Evolutionary conservation across 2,329 filamentous ascomycete genomes (phyloP).

Genomic region (Trichoderma sp.): DNA sequence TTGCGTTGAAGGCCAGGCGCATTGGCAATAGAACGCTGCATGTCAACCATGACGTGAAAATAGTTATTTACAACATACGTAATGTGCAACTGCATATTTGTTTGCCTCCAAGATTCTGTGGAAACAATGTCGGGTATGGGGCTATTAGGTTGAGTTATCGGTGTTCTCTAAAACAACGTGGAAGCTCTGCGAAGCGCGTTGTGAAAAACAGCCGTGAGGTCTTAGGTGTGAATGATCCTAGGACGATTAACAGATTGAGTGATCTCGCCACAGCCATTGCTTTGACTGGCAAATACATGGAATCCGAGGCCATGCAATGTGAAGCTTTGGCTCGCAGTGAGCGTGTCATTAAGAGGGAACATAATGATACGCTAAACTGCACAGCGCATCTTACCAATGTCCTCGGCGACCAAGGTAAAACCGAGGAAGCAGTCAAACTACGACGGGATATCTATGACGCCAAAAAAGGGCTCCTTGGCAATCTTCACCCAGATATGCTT

Average conservation of each 20-base stretch:
- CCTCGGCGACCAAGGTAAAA: slow-evolving; percentile 4
- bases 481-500: neutral
- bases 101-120: neutral
- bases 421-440: neutral
- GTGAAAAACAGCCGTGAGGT: too few species aligned
- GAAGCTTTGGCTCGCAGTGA: slow-evolving; percentile 15
- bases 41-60: neutral
- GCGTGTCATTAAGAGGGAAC: neutral
- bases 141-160: too few species aligned
- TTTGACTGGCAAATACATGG: too few species aligned
- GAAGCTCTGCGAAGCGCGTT: too few species aligned
- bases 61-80: neutral
- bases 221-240: too few species aligned
- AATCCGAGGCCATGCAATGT: too few species aligned
- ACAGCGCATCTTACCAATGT: slow-evolving; percentile 1
- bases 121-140: too few species aligned
- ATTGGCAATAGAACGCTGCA: neutral
- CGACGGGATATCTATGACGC: neutral
- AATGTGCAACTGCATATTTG: neutral
- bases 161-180: too few species aligned
- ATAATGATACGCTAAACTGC: slow-evolving; percentile 18
- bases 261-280: too few species aligned
- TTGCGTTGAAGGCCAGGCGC: neutral
- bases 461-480: neutral
- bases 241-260: too few species aligned